Conservation (phyloP, 2,329 filamentous ascomycete species). For the Paraphoma chrysanthemicola region DNA sequence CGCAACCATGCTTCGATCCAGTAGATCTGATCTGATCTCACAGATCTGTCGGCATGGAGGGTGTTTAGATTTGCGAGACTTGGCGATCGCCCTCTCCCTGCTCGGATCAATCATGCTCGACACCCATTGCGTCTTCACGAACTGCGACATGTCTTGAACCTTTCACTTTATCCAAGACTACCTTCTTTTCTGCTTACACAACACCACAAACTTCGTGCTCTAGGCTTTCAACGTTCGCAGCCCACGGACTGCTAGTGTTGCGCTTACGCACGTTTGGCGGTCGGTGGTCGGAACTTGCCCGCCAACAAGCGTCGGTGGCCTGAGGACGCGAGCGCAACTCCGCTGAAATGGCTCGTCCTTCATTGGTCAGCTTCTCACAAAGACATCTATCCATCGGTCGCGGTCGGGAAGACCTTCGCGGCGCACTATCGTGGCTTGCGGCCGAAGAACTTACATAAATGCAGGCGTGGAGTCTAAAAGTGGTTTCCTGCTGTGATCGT, state of each 20-base stretch:
- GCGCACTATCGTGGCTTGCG: neutral
- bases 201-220: too few relatives aligned
- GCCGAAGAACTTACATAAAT: neutral
- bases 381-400: neutral
- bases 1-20: too few relatives aligned
- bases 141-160: too few relatives aligned
- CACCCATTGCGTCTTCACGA: too few relatives aligned
- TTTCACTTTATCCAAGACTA: too few relatives aligned
- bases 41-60: neutral
- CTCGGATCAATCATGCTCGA: too few relatives aligned
- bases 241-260: neutral
- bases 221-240: neutral
- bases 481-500: neutral
- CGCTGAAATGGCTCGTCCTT: neutral
- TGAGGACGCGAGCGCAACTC: neutral
- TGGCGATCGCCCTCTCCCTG: too few relatives aligned
- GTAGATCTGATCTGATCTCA: too few relatives aligned
- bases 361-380: neutral
- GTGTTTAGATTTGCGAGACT: too few relatives aligned
- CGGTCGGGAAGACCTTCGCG: too few relatives aligned
- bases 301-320: neutral
- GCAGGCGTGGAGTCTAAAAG: neutral
- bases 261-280: neutral
- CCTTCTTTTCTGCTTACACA: neutral
- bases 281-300: neutral